Evolutionary conservation across 768 basidiomycete genomes (phyloP).

Genomic region (Leccinum boreale): DNA sequence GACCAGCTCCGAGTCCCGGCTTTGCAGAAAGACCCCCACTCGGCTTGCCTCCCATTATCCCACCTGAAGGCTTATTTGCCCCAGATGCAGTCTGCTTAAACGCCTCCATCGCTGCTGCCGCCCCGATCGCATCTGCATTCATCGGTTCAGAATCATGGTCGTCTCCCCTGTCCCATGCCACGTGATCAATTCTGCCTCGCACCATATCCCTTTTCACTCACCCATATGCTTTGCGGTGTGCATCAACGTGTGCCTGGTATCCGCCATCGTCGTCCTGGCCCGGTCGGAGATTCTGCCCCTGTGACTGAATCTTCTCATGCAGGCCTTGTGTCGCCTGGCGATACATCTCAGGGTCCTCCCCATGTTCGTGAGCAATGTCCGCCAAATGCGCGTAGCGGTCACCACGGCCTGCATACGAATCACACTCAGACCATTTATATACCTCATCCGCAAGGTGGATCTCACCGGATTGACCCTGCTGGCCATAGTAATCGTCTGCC

Average conservation of each 20-base stretch:
- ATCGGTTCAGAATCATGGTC: constrained; percentile 22
- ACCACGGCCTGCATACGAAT: constrained; percentile 5
- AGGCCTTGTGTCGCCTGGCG: constrained; percentile 22
- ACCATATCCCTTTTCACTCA: constrained; percentile 8
- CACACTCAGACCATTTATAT: constrained; percentile 2
- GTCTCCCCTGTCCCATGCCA: constrained; percentile 7
- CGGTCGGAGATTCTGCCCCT: constrained; percentile 4
- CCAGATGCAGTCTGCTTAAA: constrained; percentile 24
- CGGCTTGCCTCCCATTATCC: constrained; percentile 6
- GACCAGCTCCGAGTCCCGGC: neutral
- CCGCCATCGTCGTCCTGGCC: constrained; percentile 4
- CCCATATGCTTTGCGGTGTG: constrained; percentile 33
- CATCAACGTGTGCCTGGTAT: constrained; percentile 21
- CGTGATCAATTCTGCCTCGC: neutral
- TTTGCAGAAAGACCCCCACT: constrained; percentile 1
- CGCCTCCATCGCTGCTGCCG: constrained; percentile 31
- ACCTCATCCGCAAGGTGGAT: neutral
- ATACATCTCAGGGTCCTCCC: constrained; percentile 17
- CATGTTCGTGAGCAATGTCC: constrained; percentile 15
- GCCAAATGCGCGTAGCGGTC: constrained; percentile 21
- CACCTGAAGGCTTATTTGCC: constrained; percentile 17
- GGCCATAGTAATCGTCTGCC: constrained; percentile 17
- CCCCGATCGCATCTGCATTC: constrained; percentile 24
- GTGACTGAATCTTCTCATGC: constrained; percentile 19
- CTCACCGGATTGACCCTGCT: constrained; percentile 8